Evolutionary conservation across 495 filamentous ascomycete species (phyloP).

Genomic region (Podospora appendiculata): DNA sequence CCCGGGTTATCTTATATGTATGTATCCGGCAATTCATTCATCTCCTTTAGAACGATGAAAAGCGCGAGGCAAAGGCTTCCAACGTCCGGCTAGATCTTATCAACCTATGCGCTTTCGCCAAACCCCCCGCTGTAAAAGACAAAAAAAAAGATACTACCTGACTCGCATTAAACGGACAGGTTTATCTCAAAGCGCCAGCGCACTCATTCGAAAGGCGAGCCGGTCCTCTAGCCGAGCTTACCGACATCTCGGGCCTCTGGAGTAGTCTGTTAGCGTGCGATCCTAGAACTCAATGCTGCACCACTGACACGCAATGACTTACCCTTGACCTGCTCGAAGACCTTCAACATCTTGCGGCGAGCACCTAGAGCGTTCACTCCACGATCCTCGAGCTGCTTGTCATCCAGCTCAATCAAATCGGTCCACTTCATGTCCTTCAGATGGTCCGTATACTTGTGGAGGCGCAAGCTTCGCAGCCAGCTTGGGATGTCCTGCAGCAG

Average conservation of each 20-base stretch:
- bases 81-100: no score
- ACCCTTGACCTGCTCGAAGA: slow-evolving; percentile 91
- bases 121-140: no score
- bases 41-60: no score
- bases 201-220: background rate
- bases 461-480: slow-evolving; percentile 88
- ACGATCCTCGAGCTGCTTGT: slow-evolving; percentile 85
- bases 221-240: background rate
- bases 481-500: slow-evolving; percentile 92
- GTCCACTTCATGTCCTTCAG: slow-evolving; percentile 95
- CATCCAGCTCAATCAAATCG: slow-evolving; percentile 86
- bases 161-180: background rate
- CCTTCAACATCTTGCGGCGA: slow-evolving; percentile 97
- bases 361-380: slow-evolving; percentile 95
- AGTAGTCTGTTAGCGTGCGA: background rate
- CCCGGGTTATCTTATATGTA: no score
- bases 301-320: slow-evolving; percentile 6
- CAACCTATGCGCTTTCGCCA: no score
- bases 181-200: background rate
- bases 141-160: background rate
- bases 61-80: no score
- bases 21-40: no score
- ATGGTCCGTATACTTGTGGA: slow-evolving; percentile 99
- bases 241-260: slow-evolving; percentile 2
- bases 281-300: background rate